Evolutionary conservation across 164 flowering plant species (phyloP).

Genomic region (Stephania yunnanensis): DNA sequence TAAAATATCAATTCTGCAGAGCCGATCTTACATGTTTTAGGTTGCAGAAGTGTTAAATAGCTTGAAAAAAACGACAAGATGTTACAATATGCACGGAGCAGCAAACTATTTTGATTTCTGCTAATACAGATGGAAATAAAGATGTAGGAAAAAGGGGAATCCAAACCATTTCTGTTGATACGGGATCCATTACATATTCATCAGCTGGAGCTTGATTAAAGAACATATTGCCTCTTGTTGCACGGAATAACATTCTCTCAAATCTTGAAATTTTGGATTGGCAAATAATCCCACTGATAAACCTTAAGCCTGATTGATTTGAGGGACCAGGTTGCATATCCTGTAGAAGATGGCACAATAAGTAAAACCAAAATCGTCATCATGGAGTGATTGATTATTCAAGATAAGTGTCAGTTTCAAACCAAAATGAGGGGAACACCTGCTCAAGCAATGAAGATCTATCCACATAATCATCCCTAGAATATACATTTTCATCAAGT

Average conservation of each 20-base stretch:
- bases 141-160: background rate
- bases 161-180: slow-evolving; percentile 70
- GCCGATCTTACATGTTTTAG: background rate
- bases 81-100: background rate
- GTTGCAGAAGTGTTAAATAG: background rate
- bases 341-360: slow-evolving; percentile 32
- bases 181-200: slow-evolving; percentile 69
- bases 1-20: background rate
- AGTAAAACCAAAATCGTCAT: slow-evolving; percentile 7
- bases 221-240: slow-evolving; percentile 97
- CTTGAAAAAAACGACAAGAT: background rate
- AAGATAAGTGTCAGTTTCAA: background rate
- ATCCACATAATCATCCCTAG: slow-evolving; percentile 50
- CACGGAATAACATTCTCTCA: slow-evolving; percentile 96
- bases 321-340: slow-evolving; percentile 66
- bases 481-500: slow-evolving; percentile 57
- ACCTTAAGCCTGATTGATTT: slow-evolving; percentile 77
- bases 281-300: slow-evolving; percentile 84
- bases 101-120: background rate
- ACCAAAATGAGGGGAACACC: slow-evolving; percentile 30
- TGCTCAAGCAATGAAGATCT: slow-evolving; percentile 76
- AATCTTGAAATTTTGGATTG: slow-evolving; percentile 72
- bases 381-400: slow-evolving; percentile 6
- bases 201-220: slow-evolving; percentile 91
- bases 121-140: background rate